phyloP scores from a whole-genome alignment of 805 yeast genomes.

The Ogataea wickerhamii region DNA sequence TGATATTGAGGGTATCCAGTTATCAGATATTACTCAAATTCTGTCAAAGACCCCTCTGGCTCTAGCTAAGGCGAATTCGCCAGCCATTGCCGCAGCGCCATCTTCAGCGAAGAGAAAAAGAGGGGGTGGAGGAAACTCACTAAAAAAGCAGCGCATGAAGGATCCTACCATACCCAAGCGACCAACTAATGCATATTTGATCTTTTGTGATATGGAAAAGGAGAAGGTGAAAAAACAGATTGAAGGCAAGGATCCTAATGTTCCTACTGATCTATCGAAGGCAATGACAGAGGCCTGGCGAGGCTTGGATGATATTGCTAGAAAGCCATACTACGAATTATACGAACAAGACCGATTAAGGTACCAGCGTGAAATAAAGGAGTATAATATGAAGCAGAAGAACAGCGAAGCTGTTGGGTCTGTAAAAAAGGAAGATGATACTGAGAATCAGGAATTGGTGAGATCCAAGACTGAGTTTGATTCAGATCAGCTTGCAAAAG shows the following conservation, averaged over 20 bases:
- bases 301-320: slow-evolving; percentile 59
- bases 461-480: slow-evolving; percentile 5
- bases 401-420: slow-evolving; percentile 10
- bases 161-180: slow-evolving; percentile 86
- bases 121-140: slow-evolving; percentile 29
- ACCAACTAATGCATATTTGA: slow-evolving; percentile 85
- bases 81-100: slow-evolving; percentile 9
- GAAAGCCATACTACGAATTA: slow-evolving; percentile 68
- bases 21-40: slow-evolving; percentile 27
- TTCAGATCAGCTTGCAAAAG: slow-evolving; percentile 1
- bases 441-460: neutral
- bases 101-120: slow-evolving; percentile 29
- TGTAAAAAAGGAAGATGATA: slow-evolving; percentile 11
- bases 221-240: slow-evolving; percentile 61
- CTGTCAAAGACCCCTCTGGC: slow-evolving; percentile 27
- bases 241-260: slow-evolving; percentile 49
- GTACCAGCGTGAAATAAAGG: slow-evolving; percentile 69
- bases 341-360: slow-evolving; percentile 77
- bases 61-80: slow-evolving; percentile 17
- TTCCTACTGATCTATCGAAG: slow-evolving; percentile 62
- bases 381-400: slow-evolving; percentile 29
- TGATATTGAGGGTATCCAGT: slow-evolving; percentile 25
- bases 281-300: slow-evolving; percentile 88
- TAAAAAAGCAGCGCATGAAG: slow-evolving; percentile 39
- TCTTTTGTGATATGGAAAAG: slow-evolving; percentile 83